A percentile compares a stretch with the other conserved stretches of the same genome.
Conservation (phyloP, 1,139 yeast species). For the Hanseniaspora uvarum region DNA sequence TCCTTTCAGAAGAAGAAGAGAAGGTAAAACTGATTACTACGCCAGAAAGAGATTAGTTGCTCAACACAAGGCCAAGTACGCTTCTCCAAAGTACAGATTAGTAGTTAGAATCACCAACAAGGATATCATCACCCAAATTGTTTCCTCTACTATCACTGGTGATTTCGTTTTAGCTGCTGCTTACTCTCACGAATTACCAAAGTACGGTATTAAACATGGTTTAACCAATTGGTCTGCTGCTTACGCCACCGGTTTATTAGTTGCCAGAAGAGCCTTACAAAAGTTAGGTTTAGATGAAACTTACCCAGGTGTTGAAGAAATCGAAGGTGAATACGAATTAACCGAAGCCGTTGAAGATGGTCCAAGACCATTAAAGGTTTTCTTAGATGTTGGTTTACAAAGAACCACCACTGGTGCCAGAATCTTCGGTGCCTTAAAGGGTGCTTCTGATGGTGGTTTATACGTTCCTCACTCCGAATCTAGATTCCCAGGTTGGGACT, state of each 20-base stretch:
- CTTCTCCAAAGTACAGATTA: constrained; percentile 98
- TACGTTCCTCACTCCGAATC: constrained; percentile 98
- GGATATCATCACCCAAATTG: constrained; percentile 96
- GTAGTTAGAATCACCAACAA: constrained; percentile 99
- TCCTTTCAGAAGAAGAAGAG: constrained; percentile 99
- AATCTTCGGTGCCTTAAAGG: constrained; percentile 98
- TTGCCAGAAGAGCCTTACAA: constrained; percentile 98
- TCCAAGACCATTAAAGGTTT: constrained; percentile 99
- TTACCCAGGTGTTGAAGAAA: constrained; percentile 98
- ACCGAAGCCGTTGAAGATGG: constrained; percentile 99
- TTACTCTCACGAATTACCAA: constrained; percentile 97
- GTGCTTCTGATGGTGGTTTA: constrained; percentile 99
- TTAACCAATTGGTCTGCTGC: constrained; percentile 99
- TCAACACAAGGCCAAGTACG: constrained; percentile 99
- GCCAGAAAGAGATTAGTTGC: constrained; percentile 99
- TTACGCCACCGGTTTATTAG: constrained; percentile 96
- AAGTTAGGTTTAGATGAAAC: constrained; percentile 98
- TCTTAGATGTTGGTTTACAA: constrained; percentile 98
- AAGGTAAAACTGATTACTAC: constrained; percentile 99
- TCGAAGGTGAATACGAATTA: constrained; percentile 96
- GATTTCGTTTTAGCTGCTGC: constrained; percentile 95
- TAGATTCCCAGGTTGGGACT: constrained; percentile 99
- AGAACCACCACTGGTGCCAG: constrained; percentile 99
- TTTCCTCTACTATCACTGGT: constrained; percentile 95
- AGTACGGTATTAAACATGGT: constrained; percentile 96